These are phyloP conservation scores for Exidia glandulosa DNA, from an alignment of 768 basidiomycete species.

Conservation along the genomic window DNA sequence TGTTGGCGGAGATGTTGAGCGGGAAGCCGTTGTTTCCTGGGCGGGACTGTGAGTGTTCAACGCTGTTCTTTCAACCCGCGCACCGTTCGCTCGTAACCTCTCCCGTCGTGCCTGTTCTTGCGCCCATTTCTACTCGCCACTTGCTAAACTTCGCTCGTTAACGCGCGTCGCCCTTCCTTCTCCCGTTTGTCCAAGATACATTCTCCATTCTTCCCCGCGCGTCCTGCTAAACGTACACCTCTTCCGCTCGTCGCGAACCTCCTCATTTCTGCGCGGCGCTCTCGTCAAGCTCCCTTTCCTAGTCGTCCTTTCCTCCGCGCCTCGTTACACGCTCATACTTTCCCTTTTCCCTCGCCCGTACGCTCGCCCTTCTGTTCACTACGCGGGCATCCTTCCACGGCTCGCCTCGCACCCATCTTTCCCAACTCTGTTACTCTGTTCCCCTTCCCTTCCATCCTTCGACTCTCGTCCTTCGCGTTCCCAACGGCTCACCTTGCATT, in stretches of 20 bases:
- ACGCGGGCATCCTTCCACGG: too few relatives aligned
- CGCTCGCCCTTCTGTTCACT: not conserved
- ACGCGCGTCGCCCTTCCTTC: too few relatives aligned
- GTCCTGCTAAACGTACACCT: not conserved
- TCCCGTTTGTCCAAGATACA: too few relatives aligned
- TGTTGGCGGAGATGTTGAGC: constrained; percentile 82
- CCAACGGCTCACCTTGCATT: too few relatives aligned
- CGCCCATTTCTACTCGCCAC: too few relatives aligned
- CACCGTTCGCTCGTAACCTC: not conserved
- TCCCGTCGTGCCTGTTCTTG: too few relatives aligned
- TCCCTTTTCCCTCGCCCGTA: not conserved
- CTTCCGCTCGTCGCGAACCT: not conserved
- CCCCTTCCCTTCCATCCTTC: too few relatives aligned
- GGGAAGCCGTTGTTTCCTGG: constrained; percentile 94
- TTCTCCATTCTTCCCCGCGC: constrained; percentile 15
- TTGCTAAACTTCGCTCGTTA: too few relatives aligned
- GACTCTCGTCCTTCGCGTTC: too few relatives aligned
- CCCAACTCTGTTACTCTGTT: too few relatives aligned
- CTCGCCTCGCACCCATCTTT: not conserved
- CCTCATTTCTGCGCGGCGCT: not conserved
- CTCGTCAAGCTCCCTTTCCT: not conserved
- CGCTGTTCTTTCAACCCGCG: not conserved
- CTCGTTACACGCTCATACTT: not conserved
- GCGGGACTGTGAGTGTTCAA: constrained; percentile 46
- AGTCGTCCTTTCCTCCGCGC: not conserved